A percentile compares a stretch with the other conserved stretches of the same genome.
phyloP scores from a whole-genome alignment of 352 stramenopile genomes.

The Pythium volutum region DNA sequence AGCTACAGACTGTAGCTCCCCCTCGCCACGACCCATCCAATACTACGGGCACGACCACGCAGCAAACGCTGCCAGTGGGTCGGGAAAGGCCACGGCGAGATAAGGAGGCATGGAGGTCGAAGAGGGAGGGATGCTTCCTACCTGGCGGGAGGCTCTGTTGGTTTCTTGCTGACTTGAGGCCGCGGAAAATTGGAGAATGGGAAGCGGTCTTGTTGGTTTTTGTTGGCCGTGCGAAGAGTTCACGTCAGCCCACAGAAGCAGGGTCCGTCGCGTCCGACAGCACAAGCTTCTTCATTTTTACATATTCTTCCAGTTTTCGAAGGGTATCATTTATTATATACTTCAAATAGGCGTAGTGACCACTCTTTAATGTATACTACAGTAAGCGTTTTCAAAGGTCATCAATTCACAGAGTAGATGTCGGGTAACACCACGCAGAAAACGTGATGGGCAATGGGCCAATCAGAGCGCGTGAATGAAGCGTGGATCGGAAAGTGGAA shows the following conservation, averaged over 20 bases:
- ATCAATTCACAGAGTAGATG: not conserved
- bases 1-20: no score
- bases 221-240: no score
- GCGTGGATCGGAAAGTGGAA: slow-evolving; percentile 9
- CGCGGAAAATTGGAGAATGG: slow-evolving; percentile 30
- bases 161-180: slow-evolving; percentile 28
- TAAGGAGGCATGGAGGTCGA: not conserved
- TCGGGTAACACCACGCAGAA: slow-evolving; percentile 20
- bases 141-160: slow-evolving; percentile 14
- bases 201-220: not conserved
- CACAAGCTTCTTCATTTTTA: no score
- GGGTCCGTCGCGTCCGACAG: not conserved
- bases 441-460: slow-evolving; percentile 12
- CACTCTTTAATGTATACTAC: not conserved
- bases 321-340: slow-evolving; percentile 3
- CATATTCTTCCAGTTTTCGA: not conserved
- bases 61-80: slow-evolving; percentile 42
- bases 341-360: not conserved
- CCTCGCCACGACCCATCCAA: no score
- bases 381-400: slow-evolving; percentile 4
- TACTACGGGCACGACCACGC: slow-evolving; percentile 91
- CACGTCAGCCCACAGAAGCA: slow-evolving; percentile 1
- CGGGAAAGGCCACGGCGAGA: slow-evolving; percentile 5
- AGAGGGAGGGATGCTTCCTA: not conserved
- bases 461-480: slow-evolving; percentile 11